A percentile compares a stretch with the other conserved stretches of the same genome.
Conservation (phyloP, 805 yeast genomes). For the Lachancea waltii region DNA sequence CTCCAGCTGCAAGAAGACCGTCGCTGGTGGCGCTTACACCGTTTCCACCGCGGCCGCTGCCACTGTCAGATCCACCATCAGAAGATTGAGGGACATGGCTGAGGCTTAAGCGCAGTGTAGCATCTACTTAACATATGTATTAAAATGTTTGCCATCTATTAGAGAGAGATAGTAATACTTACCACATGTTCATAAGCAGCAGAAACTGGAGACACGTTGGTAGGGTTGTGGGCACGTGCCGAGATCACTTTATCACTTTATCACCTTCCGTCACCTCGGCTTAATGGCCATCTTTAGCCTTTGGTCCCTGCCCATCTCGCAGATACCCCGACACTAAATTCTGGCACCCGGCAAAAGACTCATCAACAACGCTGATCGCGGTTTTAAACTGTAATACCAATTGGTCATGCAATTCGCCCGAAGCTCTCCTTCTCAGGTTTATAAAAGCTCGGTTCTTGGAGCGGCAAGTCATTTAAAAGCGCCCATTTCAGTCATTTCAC, state of each 20-base stretch:
- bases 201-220: too few relatives aligned
- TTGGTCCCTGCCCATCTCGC: not conserved
- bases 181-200: too few relatives aligned
- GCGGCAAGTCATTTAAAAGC: too few relatives aligned
- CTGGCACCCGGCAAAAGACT: not conserved
- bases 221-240: too few relatives aligned
- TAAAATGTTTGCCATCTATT: not conserved
- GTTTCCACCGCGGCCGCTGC: slow-evolving; percentile 99
- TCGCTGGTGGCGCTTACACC: slow-evolving; percentile 99
- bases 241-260: not conserved
- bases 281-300: too few relatives aligned
- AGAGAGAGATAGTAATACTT: too few relatives aligned
- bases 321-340: not conserved
- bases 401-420: not conserved
- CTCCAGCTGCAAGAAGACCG: slow-evolving; percentile 88
- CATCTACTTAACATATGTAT: slow-evolving; percentile 9
- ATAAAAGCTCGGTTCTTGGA: too few relatives aligned
- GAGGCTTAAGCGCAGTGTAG: slow-evolving; percentile 69
- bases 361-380: not conserved
- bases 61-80: slow-evolving; percentile 99
- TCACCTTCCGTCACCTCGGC: not conserved
- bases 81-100: slow-evolving; percentile 99
- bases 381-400: not conserved
- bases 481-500: too few relatives aligned
- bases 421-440: not conserved